Evolutionary conservation across 2,329 filamentous ascomycete genomes (phyloP).

Genomic region (Sphaerulina vaccinii): DNA sequence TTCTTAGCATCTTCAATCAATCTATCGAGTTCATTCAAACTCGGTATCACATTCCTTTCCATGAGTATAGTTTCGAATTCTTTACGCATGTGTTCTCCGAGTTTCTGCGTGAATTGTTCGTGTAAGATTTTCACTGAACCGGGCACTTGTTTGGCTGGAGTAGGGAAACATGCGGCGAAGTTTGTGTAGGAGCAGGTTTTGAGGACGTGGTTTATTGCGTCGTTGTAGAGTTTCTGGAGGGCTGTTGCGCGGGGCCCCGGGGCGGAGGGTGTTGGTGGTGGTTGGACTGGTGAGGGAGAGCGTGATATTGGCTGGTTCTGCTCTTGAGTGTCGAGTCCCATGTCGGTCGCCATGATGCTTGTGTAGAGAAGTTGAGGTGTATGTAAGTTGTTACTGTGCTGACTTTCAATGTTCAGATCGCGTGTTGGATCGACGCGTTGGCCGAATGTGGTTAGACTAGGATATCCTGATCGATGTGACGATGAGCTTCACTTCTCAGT

Average conservation of each 20-base stretch:
- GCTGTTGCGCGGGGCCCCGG: slow-evolving; percentile 61
- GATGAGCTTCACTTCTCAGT: no score
- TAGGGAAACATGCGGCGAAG: slow-evolving; percentile 64
- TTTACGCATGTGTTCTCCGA: slow-evolving; percentile 51
- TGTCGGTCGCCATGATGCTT: slow-evolving; percentile 18
- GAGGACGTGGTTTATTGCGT: slow-evolving; percentile 60
- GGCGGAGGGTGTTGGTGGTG: slow-evolving; percentile 52
- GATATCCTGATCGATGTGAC: slow-evolving; percentile 24
- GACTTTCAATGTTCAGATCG: background rate
- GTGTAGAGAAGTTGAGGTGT: background rate
- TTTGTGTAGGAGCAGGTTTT: slow-evolving; percentile 61
- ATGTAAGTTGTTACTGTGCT: background rate
- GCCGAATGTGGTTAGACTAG: background rate
- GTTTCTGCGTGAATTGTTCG: slow-evolving; percentile 57
- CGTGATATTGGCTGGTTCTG: slow-evolving; percentile 10
- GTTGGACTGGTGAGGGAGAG: slow-evolving; percentile 22
- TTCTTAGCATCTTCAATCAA: slow-evolving; percentile 58
- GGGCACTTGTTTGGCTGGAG: slow-evolving; percentile 57
- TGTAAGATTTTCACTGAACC: slow-evolving; percentile 57
- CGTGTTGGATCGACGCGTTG: background rate
- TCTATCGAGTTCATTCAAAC: slow-evolving; percentile 61
- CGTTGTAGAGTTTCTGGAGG: slow-evolving; percentile 59
- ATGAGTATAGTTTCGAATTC: slow-evolving; percentile 62
- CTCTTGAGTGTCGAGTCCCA: slow-evolving; percentile 13
- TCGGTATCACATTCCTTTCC: slow-evolving; percentile 56